Base-by-base conservation (phyloP, 805 yeast genomes). In the Teunomyces kruisii region DNA sequence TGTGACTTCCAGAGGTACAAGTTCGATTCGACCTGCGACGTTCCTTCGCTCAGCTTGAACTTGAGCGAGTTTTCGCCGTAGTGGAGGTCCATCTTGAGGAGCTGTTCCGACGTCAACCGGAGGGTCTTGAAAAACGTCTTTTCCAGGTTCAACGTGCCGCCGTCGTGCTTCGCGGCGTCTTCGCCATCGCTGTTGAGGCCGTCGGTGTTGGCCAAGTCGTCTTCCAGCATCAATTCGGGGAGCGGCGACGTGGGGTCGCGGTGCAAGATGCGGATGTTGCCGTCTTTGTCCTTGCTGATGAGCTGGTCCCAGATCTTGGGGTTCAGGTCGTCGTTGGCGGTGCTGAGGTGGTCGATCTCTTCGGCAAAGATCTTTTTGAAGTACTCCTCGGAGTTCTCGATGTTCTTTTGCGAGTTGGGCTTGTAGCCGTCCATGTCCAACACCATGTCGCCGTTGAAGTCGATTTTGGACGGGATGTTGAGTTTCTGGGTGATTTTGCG, bases 341-440 rank as follows among this genome's bases (percentile, higher is more conserved):
- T 15, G 31, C 54, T 52, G 39, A 62, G 46, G 15, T 58, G 56
- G 31, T 59, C 53, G 42, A 91, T 74, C 61, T 92, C 97, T 52
- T 88, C 94, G 28, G 80, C 71, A 41, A 92, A 72, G 33, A 91
- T 72, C 53, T 84, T 83, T 54, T 81, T 82, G 47, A 94, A 79
- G 30, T 86, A 69, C 41, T 83, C 83, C 60, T 90, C 96, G 0
- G 95, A 80, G 53, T 81, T 83, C 41, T 83, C 83, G 32, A 86
- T 80, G 61, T 85, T 88, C 53, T 83, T 81, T 42, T 83, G 86
- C 10, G 73, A 59, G 55, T 84, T 89, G 28, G 96, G 86, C 65
- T 91, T 92, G 67, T 94, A 94, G 13, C 99, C 99, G 55, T 90
- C 95, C 84, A 92, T 88, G 67, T 94, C 99, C 37, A 94, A 69